Percentiles rank a stretch among this genome's conserved stretches.
phyloP scores from a whole-genome alignment of 208 protist species.

The Leishmania aethiopica region DNA sequence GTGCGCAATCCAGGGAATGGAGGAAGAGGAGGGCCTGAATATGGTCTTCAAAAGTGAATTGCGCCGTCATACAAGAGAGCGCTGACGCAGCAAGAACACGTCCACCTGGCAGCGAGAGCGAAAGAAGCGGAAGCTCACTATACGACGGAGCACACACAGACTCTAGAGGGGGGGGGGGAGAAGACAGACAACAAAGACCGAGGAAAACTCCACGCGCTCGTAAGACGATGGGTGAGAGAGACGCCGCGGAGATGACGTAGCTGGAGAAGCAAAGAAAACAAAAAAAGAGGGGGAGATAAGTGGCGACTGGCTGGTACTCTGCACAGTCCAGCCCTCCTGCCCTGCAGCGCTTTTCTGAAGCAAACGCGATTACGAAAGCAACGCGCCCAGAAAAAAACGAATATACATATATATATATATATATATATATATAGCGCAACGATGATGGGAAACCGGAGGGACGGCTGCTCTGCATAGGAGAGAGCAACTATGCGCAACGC shows the following conservation, averaged over 20 bases:
- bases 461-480: too few relatives aligned
- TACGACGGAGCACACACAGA: neutral
- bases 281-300: neutral
- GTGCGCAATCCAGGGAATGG: neutral
- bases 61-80: neutral
- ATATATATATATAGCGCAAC: neutral
- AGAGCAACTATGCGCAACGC: neutral
- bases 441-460: neutral
- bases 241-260: neutral
- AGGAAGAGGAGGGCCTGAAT: neutral
- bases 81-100: neutral
- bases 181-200: neutral
- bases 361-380: neutral
- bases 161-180: neutral
- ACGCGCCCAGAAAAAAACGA: neutral
- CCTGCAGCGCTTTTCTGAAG: neutral
- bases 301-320: neutral
- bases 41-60: neutral
- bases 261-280: neutral
- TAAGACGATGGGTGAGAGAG: neutral
- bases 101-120: neutral
- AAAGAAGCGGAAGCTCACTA: neutral
- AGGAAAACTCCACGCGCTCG: neutral
- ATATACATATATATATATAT: too few relatives aligned
- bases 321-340: neutral